Conservation (phyloP, 176 grass and related monocot species). For the Raddia guianensis region DNA sequence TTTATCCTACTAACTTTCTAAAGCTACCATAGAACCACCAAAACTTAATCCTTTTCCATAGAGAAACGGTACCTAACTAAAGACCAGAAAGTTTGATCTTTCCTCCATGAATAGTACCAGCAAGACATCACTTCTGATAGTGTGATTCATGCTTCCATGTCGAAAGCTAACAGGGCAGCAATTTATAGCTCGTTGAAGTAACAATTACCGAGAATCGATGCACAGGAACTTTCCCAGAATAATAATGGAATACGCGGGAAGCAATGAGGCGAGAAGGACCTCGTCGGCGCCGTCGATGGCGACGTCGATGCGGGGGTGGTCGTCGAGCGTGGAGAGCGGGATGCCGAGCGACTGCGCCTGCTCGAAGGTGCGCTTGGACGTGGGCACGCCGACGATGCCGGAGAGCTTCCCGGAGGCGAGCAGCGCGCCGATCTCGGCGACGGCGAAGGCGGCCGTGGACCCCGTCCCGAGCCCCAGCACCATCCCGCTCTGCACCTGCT, state of each 20-base stretch:
- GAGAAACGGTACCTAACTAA: background rate
- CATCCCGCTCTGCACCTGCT: slow-evolving; percentile 91
- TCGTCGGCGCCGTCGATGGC: slow-evolving; percentile 97
- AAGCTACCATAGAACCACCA: background rate
- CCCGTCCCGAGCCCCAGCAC: slow-evolving; percentile 95
- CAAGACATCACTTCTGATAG: background rate
- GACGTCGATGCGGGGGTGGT: slow-evolving; percentile 84
- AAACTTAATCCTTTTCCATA: background rate
- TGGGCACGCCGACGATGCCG: slow-evolving; percentile 85
- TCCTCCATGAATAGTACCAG: background rate
- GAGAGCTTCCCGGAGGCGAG: slow-evolving; percentile 71
- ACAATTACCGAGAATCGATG: background rate
- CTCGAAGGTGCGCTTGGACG: slow-evolving; percentile 92
- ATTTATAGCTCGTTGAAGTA: slow-evolving; percentile 11
- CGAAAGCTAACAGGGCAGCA: background rate
- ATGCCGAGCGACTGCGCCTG: slow-evolving; percentile 89
- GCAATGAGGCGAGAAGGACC: slow-evolving; percentile 42
- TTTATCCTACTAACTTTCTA: background rate
- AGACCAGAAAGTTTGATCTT: background rate
- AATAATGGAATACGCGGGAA: background rate
- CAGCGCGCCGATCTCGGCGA: slow-evolving; percentile 84
- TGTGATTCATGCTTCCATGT: background rate
- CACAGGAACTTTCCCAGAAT: background rate
- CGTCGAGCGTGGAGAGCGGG: slow-evolving; percentile 90
- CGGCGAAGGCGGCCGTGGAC: slow-evolving; percentile 93